Evolutionary conservation across 2,329 filamentous ascomycete species (phyloP).

Genomic region (Talaromyces sp.): DNA sequence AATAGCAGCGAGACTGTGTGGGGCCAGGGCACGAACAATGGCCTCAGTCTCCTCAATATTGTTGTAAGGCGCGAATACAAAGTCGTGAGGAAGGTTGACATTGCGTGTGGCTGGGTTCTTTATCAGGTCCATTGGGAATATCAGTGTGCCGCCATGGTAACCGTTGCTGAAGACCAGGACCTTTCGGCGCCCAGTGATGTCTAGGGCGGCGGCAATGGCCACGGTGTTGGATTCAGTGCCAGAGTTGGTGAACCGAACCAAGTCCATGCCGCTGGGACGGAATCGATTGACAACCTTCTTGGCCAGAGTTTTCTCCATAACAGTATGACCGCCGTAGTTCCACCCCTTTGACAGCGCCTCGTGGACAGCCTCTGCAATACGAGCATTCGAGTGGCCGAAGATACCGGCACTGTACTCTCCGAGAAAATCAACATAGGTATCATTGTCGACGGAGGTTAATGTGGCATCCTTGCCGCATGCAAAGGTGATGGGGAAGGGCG

Average conservation of each 20-base stretch:
- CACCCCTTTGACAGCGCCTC: not conserved
- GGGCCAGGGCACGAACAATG: not conserved
- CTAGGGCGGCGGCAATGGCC: conserved; percentile 56
- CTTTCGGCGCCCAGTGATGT: conserved; percentile 43
- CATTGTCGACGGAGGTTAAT: not conserved
- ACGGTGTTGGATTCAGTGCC: conserved; percentile 66
- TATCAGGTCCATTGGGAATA: not conserved
- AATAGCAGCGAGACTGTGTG: not conserved
- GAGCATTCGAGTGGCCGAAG: not conserved
- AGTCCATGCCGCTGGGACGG: conserved; percentile 43
- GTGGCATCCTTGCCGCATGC: not conserved
- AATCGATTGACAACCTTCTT: not conserved
- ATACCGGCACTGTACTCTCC: conserved; percentile 2
- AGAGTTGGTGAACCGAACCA: conserved; percentile 63
- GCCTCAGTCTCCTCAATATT: not conserved
- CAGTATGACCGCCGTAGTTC: not conserved
- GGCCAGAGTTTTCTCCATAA: not conserved
- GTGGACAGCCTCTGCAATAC: not conserved
- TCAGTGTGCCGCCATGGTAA: not conserved
- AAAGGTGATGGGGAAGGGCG: conserved; percentile 1
- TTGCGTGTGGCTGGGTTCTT: not conserved
- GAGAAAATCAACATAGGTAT: not conserved
- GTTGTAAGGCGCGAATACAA: conserved; percentile 6
- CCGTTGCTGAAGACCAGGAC: not conserved
- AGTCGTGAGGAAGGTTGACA: conserved; percentile 4